phyloP scores from a whole-genome alignment of 148 eudicot genomes.

The Nepenthes mirabilis region DNA sequence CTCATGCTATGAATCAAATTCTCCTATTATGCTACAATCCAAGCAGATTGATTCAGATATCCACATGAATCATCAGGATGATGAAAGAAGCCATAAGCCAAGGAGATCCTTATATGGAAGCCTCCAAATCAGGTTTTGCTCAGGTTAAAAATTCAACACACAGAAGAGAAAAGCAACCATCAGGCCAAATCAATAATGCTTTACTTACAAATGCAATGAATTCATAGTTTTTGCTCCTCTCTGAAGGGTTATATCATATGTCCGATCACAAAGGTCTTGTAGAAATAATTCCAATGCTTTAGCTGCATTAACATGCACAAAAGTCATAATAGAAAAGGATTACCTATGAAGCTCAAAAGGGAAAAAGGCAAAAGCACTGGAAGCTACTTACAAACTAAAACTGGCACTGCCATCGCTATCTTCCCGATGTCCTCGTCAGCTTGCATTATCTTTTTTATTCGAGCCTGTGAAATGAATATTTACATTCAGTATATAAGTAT shows the following conservation, averaged over 20 bases:
- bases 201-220: constrained; percentile 83
- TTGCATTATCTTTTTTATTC: constrained; percentile 96
- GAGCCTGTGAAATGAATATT: constrained; percentile 40
- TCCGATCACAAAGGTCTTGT: constrained; percentile 95
- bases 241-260: constrained; percentile 81
- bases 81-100: too few relatives aligned
- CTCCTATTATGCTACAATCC: too few relatives aligned
- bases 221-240: constrained; percentile 95
- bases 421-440: constrained; percentile 98
- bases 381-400: constrained; percentile 72
- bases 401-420: constrained; percentile 98
- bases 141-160: not conserved
- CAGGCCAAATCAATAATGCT: constrained; percentile 1
- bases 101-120: too few relatives aligned
- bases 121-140: not conserved
- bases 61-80: too few relatives aligned
- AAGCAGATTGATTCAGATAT: too few relatives aligned
- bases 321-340: constrained; percentile 3
- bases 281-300: constrained; percentile 93
- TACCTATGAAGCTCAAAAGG: not conserved
- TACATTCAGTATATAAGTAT: not conserved
- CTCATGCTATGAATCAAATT: too few relatives aligned
- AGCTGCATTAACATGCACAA: constrained; percentile 40
- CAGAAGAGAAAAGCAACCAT: constrained; percentile 1
- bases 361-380: not conserved